Evolutionary conservation across 78 protist species (phyloP), one percentile per base, ranked within the genome.

Genomic region (Dictyostelium brefeldianum): DNA sequence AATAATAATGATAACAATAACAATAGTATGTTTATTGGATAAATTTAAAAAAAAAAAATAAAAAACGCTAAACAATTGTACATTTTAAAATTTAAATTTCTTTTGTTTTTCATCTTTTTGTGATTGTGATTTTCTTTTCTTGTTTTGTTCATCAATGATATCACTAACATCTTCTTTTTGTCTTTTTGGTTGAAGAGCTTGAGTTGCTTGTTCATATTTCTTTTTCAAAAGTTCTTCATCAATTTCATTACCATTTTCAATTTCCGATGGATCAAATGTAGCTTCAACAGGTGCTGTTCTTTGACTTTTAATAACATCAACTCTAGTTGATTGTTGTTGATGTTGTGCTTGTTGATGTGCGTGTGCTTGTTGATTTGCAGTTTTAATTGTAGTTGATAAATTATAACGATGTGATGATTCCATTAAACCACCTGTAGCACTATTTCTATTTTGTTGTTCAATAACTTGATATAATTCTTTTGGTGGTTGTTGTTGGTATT

Each of bases 191-290:
- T 47, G 25, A 14, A n/a, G 62, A 6, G 89, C 57, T 54, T 64
- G 36, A 10, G 78, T 73, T 10, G 96, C 97, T 74, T 95, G 91
- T 64, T 95, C 94, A 75, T 78, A 95, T 73, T 95, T 95, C 78
- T 82, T 80, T 80, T 78, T 78, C 17, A 94, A 50, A 8, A 79
- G 29, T 29, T 89, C 92, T 69, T 95, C 92, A 57, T 53, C 71
- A 31, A 95, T 31, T 51, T 57, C 87, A 31, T 83, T 64, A 10
- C 80, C 41, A 22, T 82, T 59, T 75, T 94, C 96, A 12, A 89
- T 20, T 29, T 94, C 94, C 0, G 87, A 53, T 25, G 91, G 91
- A 27, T 81, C 48, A 11, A 95, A 43, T 27, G 95, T 89, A 48
- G 83, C 64, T 10, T 89, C 92, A 3, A 94, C 82, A 3, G 84